A percentile compares a stretch with the other conserved stretches of the same genome.
Evolutionary conservation across 2,329 filamentous ascomycete genomes (phyloP).

Genomic region (Xylaria sp.): DNA sequence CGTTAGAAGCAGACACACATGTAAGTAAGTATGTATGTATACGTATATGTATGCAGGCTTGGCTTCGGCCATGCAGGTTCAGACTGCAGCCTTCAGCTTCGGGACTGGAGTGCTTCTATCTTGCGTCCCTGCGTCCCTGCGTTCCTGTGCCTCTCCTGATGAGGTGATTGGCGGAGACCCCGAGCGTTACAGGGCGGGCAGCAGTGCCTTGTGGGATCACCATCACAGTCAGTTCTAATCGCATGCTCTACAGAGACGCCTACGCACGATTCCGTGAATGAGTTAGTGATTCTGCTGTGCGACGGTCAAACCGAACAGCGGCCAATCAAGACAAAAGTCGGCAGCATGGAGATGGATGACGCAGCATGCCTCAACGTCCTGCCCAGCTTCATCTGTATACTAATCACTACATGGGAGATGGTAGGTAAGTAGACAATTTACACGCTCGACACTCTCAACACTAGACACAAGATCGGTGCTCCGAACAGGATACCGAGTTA

Average conservation of each 20-base stretch:
- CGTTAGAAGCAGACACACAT: constrained; percentile 7
- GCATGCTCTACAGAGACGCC: constrained; percentile 2
- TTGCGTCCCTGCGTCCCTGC: constrained; percentile 17
- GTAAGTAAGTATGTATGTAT: no score
- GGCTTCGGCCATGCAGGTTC: constrained; percentile 16
- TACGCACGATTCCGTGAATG: neutral
- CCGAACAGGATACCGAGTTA: constrained; percentile 13
- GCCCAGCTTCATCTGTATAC: neutral
- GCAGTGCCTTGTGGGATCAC: constrained; percentile 21
- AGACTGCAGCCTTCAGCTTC: constrained; percentile 22
- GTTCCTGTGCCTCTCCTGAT: constrained; percentile 26
- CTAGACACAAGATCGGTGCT: neutral
- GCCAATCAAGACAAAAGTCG: constrained; percentile 8
- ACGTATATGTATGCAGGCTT: constrained; percentile 12
- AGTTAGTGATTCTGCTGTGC: neutral
- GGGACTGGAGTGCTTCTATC: neutral
- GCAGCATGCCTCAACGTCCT: constrained; percentile 17
- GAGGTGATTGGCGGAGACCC: constrained; percentile 21
- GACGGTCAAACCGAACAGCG: no score
- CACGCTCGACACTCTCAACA: neutral
- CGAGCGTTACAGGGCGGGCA: constrained; percentile 16
- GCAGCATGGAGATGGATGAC: constrained; percentile 16
- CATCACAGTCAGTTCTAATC: constrained; percentile 4
- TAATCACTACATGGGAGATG: neutral
- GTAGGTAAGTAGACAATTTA: neutral